These are phyloP conservation scores for Knufia petricola DNA, from an alignment of 2,329 filamentous ascomycete genomes.

Conservation along the genomic window DNA sequence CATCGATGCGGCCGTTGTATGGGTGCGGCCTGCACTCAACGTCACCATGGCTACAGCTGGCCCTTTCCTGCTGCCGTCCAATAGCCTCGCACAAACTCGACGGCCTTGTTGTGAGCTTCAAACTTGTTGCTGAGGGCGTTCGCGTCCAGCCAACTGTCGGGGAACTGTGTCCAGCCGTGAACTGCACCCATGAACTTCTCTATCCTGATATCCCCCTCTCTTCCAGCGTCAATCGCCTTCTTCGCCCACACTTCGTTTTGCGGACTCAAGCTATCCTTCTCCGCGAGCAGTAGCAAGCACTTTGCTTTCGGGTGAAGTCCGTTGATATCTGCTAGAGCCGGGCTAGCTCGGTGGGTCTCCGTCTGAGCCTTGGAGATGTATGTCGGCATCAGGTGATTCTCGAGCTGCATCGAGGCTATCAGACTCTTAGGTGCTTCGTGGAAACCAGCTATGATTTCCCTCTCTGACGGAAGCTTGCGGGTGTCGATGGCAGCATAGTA, in stretches of 20 bases:
- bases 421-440: constrained; percentile 15
- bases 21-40: not conserved
- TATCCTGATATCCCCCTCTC: constrained; percentile 16
- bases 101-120: constrained; percentile 8
- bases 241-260: constrained; percentile 20
- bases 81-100: constrained; percentile 2
- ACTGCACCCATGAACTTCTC: constrained; percentile 18
- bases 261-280: constrained; percentile 18
- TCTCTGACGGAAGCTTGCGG: constrained; percentile 19
- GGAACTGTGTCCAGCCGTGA: constrained; percentile 24
- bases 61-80: not conserved
- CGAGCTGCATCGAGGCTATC: constrained; percentile 17
- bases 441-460: constrained; percentile 17
- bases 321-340: constrained; percentile 17
- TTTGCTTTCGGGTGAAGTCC: constrained; percentile 20
- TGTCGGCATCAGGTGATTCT: constrained; percentile 21
- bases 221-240: constrained; percentile 18
- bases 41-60: not conserved
- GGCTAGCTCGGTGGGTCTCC: constrained; percentile 18
- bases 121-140: constrained; percentile 7
- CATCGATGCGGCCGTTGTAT: not conserved
- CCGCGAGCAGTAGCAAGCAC: constrained; percentile 20
- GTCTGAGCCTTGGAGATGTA: constrained; percentile 18
- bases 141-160: constrained; percentile 19
- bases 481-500: constrained; percentile 22